A percentile compares a stretch with the other conserved stretches of the same genome.
Conservation (phyloP, 2,329 filamentous ascomycete species). For the Podosphaera xanthii region DNA sequence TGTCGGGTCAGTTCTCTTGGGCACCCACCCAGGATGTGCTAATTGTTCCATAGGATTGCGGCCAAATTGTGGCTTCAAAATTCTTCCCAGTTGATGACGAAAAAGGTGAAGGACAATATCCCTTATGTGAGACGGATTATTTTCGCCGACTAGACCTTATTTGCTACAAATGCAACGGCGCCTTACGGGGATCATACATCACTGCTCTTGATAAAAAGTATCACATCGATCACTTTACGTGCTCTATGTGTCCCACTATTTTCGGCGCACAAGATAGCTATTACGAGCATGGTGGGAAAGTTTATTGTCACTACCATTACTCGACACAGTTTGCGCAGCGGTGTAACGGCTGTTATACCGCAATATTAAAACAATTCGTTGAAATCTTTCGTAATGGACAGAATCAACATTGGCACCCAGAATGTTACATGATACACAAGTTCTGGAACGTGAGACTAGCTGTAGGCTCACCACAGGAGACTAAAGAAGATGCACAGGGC, state of each 20-base stretch:
- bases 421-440: constrained; percentile 99
- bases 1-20: constrained; percentile 43
- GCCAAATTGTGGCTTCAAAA: constrained; percentile 90
- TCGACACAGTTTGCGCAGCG: constrained; percentile 91
- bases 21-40: not conserved
- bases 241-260: constrained; percentile 88
- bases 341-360: constrained; percentile 90
- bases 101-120: constrained; percentile 66
- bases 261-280: constrained; percentile 97
- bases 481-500: constrained; percentile 20
- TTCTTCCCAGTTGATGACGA: constrained; percentile 96
- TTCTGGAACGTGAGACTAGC: constrained; percentile 90
- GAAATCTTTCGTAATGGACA: constrained; percentile 96
- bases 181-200: constrained; percentile 89
- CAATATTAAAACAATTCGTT: constrained; percentile 96
- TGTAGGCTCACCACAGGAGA: constrained; percentile 17
- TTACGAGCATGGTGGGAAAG: constrained; percentile 88
- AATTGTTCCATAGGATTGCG: constrained; percentile 49
- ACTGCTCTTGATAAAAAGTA: constrained; percentile 95
- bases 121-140: constrained; percentile 93
- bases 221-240: constrained; percentile 97
- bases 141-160: constrained; percentile 79
- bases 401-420: constrained; percentile 97
- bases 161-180: constrained; percentile 79
- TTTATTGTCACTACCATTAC: constrained; percentile 98